Base-by-base conservation (phyloP, 176 grass and related monocot genomes). In the Alopecurus myosuroides region DNA sequence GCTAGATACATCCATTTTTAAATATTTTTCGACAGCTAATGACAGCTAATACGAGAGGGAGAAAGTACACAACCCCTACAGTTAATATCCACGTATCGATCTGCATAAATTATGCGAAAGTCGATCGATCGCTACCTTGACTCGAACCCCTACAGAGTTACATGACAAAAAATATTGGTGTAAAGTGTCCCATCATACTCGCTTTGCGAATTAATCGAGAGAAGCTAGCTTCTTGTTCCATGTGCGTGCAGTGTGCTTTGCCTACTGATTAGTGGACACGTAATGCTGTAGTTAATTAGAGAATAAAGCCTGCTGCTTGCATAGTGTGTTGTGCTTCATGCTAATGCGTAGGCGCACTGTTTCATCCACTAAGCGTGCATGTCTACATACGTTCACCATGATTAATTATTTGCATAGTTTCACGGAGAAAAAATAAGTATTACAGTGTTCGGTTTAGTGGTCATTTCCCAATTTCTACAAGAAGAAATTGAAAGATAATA, bases 201-300 rank as follows among this genome's bases (percentile, higher is more conserved):
- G 7, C 75, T 90, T 86, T 90, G 84, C 74, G 80, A 90, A 67
- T 81, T 83, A 61, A 83, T 55, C 79, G 74, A 90, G 66, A 72
- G 81, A 44, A 33, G 60, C 15, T 82, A 90, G 26, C 66, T 73
- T 80, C 31, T 67, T 66, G 79, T 86, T 86, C 28, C 42, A 74
- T 63, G 79, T 72, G 46, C 57, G 55, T 19, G 86, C 84, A 86
- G 88, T 73, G 77, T 65, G 29, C 80, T 20, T 48, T 86, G 84
- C 88, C 79, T 79, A 37, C 66, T 28, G 55, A 79, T 83, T 79
- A 83, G 79, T 74, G 79, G 88, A 86, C 79, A 86, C 74, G 17
- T 22, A 57, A 74, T 79, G 88, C 66, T 79, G 66, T 86, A 70
- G 73, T 82, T 45, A 77, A 86, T 72, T 82, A 86, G 11, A 80